Conservation (phyloP, 2,329 filamentous ascomycete species). For the Ophiostoma piceae region DNA sequence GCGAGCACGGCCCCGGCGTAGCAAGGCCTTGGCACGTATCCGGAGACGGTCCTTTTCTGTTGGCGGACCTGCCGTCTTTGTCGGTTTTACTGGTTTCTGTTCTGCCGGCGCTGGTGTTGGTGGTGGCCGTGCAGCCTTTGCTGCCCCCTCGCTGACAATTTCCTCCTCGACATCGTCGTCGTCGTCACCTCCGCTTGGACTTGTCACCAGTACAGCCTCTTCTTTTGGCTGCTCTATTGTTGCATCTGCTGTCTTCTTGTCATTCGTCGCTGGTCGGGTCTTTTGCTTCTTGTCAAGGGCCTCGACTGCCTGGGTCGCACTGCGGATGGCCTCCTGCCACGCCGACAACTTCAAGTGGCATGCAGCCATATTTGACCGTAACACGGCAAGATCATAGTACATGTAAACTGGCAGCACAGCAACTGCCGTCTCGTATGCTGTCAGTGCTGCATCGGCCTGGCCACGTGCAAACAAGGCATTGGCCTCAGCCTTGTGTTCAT, state of each 20-base stretch:
- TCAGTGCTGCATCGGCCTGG: slow-evolving; percentile 71
- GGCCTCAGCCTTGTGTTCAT: slow-evolving; percentile 66
- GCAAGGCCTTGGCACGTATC: slow-evolving; percentile 75
- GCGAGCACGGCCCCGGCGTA: slow-evolving; percentile 70
- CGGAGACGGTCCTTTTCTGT: slow-evolving; percentile 60
- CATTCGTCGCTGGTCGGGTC: slow-evolving; percentile 31
- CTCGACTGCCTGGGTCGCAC: slow-evolving; percentile 68
- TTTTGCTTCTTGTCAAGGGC: slow-evolving; percentile 61
- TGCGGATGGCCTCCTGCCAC: slow-evolving; percentile 76
- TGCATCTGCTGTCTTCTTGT: slow-evolving; percentile 27
- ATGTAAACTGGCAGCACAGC: slow-evolving; percentile 75
- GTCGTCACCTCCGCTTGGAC: slow-evolving; percentile 41
- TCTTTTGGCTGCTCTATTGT: slow-evolving; percentile 44
- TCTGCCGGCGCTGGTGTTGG: slow-evolving; percentile 13
- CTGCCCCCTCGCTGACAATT: slow-evolving; percentile 55
- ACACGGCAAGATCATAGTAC: slow-evolving; percentile 79
- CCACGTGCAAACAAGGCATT: slow-evolving; percentile 72
- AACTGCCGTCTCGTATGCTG: slow-evolving; percentile 75
- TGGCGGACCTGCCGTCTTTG: slow-evolving; percentile 24
- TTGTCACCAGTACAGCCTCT: neutral
- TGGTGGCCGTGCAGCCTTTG: slow-evolving; percentile 40
- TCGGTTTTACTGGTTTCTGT: slow-evolving; percentile 25
- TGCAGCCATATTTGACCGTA: slow-evolving; percentile 83
- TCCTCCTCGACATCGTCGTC: slow-evolving; percentile 50
- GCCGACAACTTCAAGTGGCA: slow-evolving; percentile 79